Base-by-base conservation (phyloP, 2,329 filamentous ascomycete species). In the Metarhizium brunneum region DNA sequence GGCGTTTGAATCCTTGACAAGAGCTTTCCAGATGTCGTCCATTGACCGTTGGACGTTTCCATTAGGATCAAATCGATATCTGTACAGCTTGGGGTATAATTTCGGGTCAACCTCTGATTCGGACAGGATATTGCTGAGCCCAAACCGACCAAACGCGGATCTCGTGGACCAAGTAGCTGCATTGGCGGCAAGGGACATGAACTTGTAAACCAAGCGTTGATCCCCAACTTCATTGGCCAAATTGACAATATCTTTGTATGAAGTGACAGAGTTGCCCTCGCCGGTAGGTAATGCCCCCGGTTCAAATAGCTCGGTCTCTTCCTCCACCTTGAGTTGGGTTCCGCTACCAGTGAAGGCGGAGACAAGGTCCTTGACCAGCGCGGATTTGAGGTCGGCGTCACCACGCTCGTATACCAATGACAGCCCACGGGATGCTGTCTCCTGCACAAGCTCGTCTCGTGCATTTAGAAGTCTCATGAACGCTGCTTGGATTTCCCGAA, bases 141-240 rank as follows among this genome's bases (percentile, higher is more conserved):
- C 94, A 62, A 97, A 96, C 11, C 91, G 83, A 2, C 94, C 94
- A 71, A 99, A 97, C 0, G 94, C 94, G 1, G 94, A 95, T 52
- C 94, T 84, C n/a, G 91, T 95, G 1, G 91, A 92, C 94, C 94
- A 99, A 16, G 95, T 95, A 0, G 92, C 91, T 50, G 95, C 95
- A 65, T 96, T 96, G 2, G 91, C 90, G 2, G 94, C 94, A 62
- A 99, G 79, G 0, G 92, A 92, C 94, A 99, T 99, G 73, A 99
- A 97, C 58, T 92, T 90, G 75, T 99, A 99, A 1, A 97, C 89
- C n/a, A 99, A 77, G 62, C 88, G 92, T 57, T 94, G 92, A 65
- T 99, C 92, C 11, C 94, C 94, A 38, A 96, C 92, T 72, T 99
- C 94, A 47, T 92, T 90, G n/a, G 94, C 94, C 50, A 99, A 77